Conservation (phyloP, 495 filamentous ascomycete species). For the Penicillium malachiteum region DNA sequence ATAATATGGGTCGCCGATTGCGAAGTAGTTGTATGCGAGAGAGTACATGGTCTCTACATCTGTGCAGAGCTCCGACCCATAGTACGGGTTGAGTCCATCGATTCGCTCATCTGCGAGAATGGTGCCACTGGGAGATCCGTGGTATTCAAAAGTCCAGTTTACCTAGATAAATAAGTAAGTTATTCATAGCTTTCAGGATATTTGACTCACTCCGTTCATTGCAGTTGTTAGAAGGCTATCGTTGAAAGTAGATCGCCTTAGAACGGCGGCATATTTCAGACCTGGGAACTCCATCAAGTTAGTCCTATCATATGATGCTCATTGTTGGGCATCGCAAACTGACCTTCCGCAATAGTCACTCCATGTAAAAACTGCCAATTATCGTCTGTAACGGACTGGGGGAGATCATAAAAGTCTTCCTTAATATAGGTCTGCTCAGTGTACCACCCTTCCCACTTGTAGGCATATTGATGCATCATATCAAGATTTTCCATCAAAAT, state of each 20-base stretch:
- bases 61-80: constrained; percentile 43
- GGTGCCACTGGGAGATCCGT: constrained; percentile 39
- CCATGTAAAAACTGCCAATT: constrained; percentile 44
- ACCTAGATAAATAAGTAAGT: constrained; percentile 24
- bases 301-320: not conserved
- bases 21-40: constrained; percentile 40
- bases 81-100: constrained; percentile 28
- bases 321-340: not conserved
- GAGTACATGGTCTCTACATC: constrained; percentile 46
- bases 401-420: constrained; percentile 38
- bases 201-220: constrained; percentile 36
- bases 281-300: not conserved
- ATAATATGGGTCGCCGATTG: constrained; percentile 46
- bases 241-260: constrained; percentile 40
- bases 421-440: constrained; percentile 36
- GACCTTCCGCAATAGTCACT: constrained; percentile 51
- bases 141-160: constrained; percentile 49
- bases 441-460: constrained; percentile 48
- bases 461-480: constrained; percentile 36
- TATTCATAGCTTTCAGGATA: constrained; percentile 35
- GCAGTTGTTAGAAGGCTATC: constrained; percentile 38
- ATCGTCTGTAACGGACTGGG: constrained; percentile 21
- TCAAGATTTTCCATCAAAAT: constrained; percentile 46
- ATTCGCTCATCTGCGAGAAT: constrained; percentile 41
- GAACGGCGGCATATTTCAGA: constrained; percentile 43